A percentile compares a stretch with the other conserved stretches of the same genome.
Conservation (phyloP, 2,329 filamentous ascomycete species). For the Hypoxylon sp. region DNA sequence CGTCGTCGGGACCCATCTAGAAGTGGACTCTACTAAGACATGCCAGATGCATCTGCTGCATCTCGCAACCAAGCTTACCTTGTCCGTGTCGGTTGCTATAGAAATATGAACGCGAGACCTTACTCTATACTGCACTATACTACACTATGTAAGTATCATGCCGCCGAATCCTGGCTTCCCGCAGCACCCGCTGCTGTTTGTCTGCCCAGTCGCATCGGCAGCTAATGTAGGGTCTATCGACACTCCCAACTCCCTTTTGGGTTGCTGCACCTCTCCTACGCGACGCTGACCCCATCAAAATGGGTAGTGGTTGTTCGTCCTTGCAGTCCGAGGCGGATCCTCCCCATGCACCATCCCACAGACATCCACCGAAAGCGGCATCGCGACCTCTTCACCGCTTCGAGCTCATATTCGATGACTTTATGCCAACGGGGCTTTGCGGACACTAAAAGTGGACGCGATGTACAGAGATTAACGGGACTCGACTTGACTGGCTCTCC, state of each 20-base stretch:
- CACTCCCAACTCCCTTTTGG: conserved; percentile 37
- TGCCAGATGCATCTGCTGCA: conserved; percentile 44
- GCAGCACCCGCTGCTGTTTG: conserved; percentile 34
- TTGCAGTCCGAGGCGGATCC: conserved; percentile 41
- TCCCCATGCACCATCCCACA: conserved; percentile 45
- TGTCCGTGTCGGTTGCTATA: conserved; percentile 33
- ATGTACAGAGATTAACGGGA: conserved; percentile 35
- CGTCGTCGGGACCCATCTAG: conserved; percentile 46
- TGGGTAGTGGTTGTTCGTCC: conserved; percentile 43
- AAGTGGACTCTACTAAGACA: conserved; percentile 43
- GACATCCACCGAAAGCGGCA: conserved; percentile 44
- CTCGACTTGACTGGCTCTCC: conserved; percentile 33
- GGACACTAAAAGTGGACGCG: conserved; percentile 38
- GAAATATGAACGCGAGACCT: conserved; percentile 24
- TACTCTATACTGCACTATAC: no score
- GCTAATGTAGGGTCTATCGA: conserved; percentile 42
- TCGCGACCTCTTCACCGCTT: conserved; percentile 50
- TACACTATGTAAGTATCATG: conserved; percentile 31
- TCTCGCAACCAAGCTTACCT: conserved; percentile 26
- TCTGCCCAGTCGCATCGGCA: conserved; percentile 41
- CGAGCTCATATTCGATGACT: conserved; percentile 38
- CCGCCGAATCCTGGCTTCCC: conserved; percentile 39
- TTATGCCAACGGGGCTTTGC: conserved; percentile 32
- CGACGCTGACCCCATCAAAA: conserved; percentile 33
- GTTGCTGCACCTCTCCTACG: conserved; percentile 31